Evolutionary conservation across 148 eudicot genomes (phyloP).

Genomic region (Vaccinium vitisidaea): DNA sequence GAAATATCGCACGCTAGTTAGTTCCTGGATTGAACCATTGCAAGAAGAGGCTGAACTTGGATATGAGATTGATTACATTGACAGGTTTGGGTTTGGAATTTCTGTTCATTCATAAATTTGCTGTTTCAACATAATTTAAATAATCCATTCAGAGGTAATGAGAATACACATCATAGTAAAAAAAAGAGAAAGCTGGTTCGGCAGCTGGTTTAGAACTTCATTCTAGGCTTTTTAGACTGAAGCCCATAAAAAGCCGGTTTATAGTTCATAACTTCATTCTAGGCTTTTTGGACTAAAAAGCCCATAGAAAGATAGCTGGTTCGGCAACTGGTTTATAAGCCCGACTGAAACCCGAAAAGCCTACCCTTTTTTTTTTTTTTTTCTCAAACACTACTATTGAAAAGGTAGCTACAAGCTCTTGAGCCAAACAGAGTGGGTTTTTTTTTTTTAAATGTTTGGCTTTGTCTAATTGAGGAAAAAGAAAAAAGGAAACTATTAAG

Average conservation of each 20-base stretch:
- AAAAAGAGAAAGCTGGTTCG: not conserved
- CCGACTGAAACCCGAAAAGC: not conserved
- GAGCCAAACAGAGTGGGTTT: not conserved
- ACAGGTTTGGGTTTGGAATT: conserved; percentile 68
- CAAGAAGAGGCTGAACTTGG: conserved; percentile 99
- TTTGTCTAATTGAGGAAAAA: not conserved
- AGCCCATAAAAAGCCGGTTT: not conserved
- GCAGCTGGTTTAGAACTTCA: too few relatives aligned
- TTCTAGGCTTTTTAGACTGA: not conserved
- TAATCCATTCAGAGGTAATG: not conserved
- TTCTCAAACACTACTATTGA: not conserved
- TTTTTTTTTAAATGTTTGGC: not conserved
- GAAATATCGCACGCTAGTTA: conserved; percentile 86
- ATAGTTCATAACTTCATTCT: not conserved
- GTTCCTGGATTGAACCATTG: conserved; percentile 99
- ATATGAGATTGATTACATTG: conserved; percentile 84
- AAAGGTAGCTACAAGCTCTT: not conserved
- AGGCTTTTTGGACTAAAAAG: not conserved
- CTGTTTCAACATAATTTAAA: not conserved
- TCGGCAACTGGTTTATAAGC: not conserved
- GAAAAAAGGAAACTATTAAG: not conserved
- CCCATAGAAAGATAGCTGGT: not conserved
- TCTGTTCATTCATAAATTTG: not conserved
- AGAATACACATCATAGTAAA: not conserved
- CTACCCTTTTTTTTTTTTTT: not conserved